Percentiles rank a stretch among this genome's conserved stretches.
Conservation (phyloP, 306 rosid genomes). For the Geum urbanum region DNA sequence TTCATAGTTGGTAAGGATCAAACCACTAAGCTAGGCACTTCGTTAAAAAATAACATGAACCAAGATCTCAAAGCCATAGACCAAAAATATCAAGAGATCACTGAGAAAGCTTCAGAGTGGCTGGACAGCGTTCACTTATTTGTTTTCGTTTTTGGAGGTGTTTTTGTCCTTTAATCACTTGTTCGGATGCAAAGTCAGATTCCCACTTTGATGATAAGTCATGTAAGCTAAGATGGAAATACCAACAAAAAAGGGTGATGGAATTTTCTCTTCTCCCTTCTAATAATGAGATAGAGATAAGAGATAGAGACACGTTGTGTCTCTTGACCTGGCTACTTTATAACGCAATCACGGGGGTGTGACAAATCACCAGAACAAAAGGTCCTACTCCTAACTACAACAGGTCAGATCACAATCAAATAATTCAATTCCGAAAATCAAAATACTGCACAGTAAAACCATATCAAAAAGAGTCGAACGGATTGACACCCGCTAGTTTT, state of each 20-base stretch:
- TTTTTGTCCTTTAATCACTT: slow-evolving; percentile 24
- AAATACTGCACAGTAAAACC: neutral
- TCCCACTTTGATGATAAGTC: slow-evolving; percentile 52
- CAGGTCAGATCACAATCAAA: slow-evolving; percentile 17
- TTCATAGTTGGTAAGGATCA: too few species aligned
- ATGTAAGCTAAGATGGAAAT: slow-evolving; percentile 40
- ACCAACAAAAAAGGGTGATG: slow-evolving; percentile 49
- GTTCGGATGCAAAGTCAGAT: slow-evolving; percentile 62
- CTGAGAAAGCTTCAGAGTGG: too few species aligned
- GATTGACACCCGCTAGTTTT: too few species aligned
- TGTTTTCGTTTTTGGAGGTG: neutral
- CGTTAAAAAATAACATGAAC: too few species aligned
- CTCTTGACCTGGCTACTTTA: slow-evolving; percentile 37
- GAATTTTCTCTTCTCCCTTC: slow-evolving; percentile 31
- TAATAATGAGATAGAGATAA: slow-evolving; percentile 35
- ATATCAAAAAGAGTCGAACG: neutral
- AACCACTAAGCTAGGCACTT: too few species aligned
- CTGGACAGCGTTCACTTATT: too few species aligned
- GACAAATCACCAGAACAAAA: slow-evolving; percentile 52
- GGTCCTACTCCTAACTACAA: slow-evolving; percentile 37
- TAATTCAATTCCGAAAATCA: slow-evolving; percentile 11
- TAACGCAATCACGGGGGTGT: slow-evolving; percentile 51
- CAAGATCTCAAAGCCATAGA: too few species aligned
- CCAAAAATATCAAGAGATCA: too few species aligned
- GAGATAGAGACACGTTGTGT: slow-evolving; percentile 13